Evolutionary conservation across 257 asterid species (phyloP).

Genomic region (Solanum tarapatanum): DNA sequence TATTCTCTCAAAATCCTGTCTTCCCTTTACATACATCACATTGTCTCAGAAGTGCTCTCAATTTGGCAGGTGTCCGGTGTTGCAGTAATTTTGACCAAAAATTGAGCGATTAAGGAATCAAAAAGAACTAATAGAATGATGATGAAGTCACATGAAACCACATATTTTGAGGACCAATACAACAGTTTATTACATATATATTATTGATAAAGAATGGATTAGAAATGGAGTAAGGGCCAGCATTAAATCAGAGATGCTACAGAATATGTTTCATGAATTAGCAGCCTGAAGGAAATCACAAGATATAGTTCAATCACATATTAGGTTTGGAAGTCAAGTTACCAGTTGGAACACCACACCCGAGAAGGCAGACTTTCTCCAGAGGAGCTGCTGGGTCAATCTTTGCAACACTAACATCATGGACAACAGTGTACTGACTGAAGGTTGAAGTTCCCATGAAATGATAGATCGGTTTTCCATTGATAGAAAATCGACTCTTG

Average conservation of each 20-base stretch:
- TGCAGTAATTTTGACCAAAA: not conserved
- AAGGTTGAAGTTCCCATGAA: slow-evolving; percentile 99
- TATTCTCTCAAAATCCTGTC: not conserved
- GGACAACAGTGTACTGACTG: slow-evolving; percentile 93
- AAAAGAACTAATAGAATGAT: not conserved
- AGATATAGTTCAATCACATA: not conserved
- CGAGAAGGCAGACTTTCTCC: slow-evolving; percentile 91
- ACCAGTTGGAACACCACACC: slow-evolving; percentile 99
- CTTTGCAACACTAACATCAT: slow-evolving; percentile 92
- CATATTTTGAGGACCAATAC: not conserved
- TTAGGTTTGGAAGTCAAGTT: not conserved
- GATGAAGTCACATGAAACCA: not conserved
- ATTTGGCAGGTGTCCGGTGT: not conserved
- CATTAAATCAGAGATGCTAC: not conserved
- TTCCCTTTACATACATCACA: not conserved
- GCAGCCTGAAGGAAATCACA: not conserved
- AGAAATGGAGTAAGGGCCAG: not conserved
- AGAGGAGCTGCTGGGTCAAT: slow-evolving; percentile 75
- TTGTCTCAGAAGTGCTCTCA: not conserved
- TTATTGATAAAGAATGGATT: not conserved
- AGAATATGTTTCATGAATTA: not conserved
- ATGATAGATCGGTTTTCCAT: slow-evolving; percentile 80
- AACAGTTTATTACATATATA: not conserved
- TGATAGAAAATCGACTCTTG: slow-evolving; percentile 77
- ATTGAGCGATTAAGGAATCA: not conserved